phyloP scores from a whole-genome alignment of 2,329 filamentous ascomycete genomes.

The Aspergillus sp. region DNA sequence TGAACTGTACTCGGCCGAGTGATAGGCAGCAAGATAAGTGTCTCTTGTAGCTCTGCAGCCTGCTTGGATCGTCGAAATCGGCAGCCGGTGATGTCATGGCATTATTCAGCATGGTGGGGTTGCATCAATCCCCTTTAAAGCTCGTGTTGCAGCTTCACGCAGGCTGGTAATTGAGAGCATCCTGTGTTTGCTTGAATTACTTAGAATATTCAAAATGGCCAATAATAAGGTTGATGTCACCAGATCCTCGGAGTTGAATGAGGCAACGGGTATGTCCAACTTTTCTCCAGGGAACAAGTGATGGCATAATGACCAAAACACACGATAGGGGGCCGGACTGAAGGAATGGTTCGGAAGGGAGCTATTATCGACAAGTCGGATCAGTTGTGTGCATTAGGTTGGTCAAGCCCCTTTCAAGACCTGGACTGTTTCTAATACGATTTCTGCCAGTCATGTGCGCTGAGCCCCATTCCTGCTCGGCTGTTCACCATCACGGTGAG shows the following conservation, averaged over 20 bases:
- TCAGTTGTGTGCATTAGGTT: neutral
- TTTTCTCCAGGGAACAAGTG: neutral
- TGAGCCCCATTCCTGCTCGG: neutral
- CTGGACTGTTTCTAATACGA: neutral
- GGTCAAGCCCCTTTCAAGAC: neutral
- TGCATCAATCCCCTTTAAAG: neutral
- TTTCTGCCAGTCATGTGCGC: neutral
- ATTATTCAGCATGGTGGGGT: neutral
- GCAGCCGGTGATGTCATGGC: neutral
- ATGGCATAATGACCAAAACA: neutral
- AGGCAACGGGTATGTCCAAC: neutral
- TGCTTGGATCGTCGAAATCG: neutral
- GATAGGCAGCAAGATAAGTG: neutral
- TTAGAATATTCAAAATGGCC: neutral
- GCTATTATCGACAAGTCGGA: neutral
- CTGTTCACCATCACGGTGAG: neutral
- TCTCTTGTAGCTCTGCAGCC: too few species aligned
- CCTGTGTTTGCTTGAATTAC: neutral
- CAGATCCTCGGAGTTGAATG: neutral
- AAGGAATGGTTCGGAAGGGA: neutral
- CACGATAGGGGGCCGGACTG: neutral
- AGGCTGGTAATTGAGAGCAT: too few species aligned
- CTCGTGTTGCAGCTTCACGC: too few species aligned
- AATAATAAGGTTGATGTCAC: neutral
- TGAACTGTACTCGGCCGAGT: neutral